phyloP scores from a whole-genome alignment of 2,329 filamentous ascomycete species.

The Penicillium sp. region DNA sequence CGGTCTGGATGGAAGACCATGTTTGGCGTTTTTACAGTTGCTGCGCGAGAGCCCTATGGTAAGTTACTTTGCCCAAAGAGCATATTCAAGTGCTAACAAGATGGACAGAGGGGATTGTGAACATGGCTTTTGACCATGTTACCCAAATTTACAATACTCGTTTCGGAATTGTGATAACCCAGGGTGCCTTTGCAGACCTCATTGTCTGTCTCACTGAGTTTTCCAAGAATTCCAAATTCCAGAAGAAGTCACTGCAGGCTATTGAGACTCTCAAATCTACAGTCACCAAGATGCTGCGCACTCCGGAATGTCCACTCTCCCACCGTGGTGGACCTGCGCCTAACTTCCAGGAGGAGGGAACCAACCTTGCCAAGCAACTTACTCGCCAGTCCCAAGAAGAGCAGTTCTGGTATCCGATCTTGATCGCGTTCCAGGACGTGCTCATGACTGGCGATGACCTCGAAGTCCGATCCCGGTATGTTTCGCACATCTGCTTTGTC shows the following conservation, averaged over 20 bases:
- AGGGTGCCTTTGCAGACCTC: constrained; percentile 94
- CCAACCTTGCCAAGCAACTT: constrained; percentile 60
- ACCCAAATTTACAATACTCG: constrained; percentile 92
- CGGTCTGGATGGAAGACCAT: constrained; percentile 98
- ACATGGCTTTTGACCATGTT: constrained; percentile 94
- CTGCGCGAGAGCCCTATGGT: constrained; percentile 83
- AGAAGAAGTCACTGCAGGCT: constrained; percentile 95
- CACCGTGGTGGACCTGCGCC: constrained; percentile 55
- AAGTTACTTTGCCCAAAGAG: constrained; percentile 27
- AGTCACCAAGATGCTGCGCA: constrained; percentile 91
- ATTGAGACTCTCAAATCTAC: constrained; percentile 94
- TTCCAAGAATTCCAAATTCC: constrained; percentile 97
- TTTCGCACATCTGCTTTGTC: not conserved
- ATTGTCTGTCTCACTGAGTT: constrained; percentile 97
- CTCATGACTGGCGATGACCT: constrained; percentile 99
- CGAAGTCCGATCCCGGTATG: constrained; percentile 74
- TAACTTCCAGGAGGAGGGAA: constrained; percentile 46
- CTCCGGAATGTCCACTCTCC: constrained; percentile 90
- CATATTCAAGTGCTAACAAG: not conserved
- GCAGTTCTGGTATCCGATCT: constrained; percentile 96
- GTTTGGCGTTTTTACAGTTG: constrained; percentile 98
- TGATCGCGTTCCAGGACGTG: constrained; percentile 98
- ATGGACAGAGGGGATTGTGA: constrained; percentile 79
- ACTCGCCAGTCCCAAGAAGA: constrained; percentile 88
- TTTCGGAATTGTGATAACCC: constrained; percentile 93